Evolutionary conservation across 164 flowering plant genomes (phyloP).

Genomic region (Macadamia tetraphylla): DNA sequence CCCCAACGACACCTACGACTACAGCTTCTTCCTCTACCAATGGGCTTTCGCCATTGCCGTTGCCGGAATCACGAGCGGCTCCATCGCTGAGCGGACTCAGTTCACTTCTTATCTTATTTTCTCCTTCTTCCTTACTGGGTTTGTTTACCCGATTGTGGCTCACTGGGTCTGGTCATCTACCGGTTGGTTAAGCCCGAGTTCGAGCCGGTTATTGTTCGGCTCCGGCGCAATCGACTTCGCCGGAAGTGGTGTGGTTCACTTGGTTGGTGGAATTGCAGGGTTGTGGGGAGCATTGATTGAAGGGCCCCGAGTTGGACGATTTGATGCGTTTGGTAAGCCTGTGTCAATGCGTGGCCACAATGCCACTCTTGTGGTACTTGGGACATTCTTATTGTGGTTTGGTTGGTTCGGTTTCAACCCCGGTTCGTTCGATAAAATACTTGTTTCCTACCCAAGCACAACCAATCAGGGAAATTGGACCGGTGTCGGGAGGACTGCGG

Average conservation of each 20-base stretch:
- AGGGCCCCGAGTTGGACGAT: slow-evolving; percentile 62
- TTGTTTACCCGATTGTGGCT: slow-evolving; percentile 68
- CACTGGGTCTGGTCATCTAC: slow-evolving; percentile 69
- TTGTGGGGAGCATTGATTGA: slow-evolving; percentile 58
- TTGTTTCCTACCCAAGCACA: slow-evolving; percentile 33
- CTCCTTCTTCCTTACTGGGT: slow-evolving; percentile 64
- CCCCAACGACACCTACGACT: slow-evolving; percentile 38
- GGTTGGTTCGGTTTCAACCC: slow-evolving; percentile 78
- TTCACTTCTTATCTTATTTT: slow-evolving; percentile 60
- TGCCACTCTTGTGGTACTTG: slow-evolving; percentile 60
- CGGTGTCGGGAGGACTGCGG: slow-evolving; percentile 50
- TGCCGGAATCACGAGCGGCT: slow-evolving; percentile 77
- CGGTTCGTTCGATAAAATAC: slow-evolving; percentile 47
- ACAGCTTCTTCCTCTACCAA: slow-evolving; percentile 64
- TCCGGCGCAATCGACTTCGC: slow-evolving; percentile 69
- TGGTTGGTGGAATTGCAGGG: slow-evolving; percentile 65
- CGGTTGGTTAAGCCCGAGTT: slow-evolving; percentile 52
- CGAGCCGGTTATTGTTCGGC: slow-evolving; percentile 28
- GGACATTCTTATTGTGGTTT: slow-evolving; percentile 61
- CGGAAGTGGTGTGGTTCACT: slow-evolving; percentile 55
- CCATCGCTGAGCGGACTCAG: slow-evolving; percentile 78
- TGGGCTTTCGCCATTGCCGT: slow-evolving; percentile 85
- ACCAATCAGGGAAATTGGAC: slow-evolving; percentile 53
- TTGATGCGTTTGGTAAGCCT: slow-evolving; percentile 48
- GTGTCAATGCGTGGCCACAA: slow-evolving; percentile 58